Base-by-base conservation (phyloP, 345 rosid species). In the Sisymbrium irio region DNA sequence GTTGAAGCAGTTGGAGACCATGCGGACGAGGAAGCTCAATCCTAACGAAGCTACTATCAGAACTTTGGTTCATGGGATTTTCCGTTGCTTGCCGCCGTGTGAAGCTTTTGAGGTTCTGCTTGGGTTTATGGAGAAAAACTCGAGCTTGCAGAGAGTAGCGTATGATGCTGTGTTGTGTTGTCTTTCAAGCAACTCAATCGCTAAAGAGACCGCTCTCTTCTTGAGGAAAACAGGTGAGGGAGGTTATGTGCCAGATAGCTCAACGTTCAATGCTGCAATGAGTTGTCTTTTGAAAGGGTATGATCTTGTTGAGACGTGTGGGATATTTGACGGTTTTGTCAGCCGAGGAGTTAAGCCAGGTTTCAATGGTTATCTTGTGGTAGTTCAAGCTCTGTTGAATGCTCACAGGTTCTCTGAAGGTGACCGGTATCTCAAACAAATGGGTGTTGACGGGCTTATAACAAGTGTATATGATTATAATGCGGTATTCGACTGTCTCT, bases 21-120 rank as follows among this genome's bases (percentile, higher is more conserved):
- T 93, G 98, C 84, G 70, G 74, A 51, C 27, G 69, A 82, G 84
- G 50, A 88, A 86, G 6, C 71, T 93, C 57, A 66, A 63, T 36
- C 93, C 95, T 9, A 90, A 75, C 69, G 97, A 89, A 83, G 97
- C 97, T 50, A 90, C 98, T 0, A 19, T 90, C 60, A 82, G 93
- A 74, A 82, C 97, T 37, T 85, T 91, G 82, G 77, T 93, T 78
- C 93, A 87, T n/a, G 97, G 96, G 59, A 71, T 80, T 19, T 93
- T 93, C 68, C 85, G 85, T 18, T 79, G 79, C 22, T 57, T 80
- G 67, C 69, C 74, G 13, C 83, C 89, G 3, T 33, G 15, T 25
- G 76, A 87, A 71, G 97, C 97, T 30, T 87, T 85, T 78, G 85
- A 85, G 72, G 42, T 77, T 69, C 44, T 85, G 40, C 25, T 83